Percentiles rank a stretch among this genome's conserved stretches.
Conservation (phyloP, 164 flowering plant genomes). For the Aristolochia californica region DNA sequence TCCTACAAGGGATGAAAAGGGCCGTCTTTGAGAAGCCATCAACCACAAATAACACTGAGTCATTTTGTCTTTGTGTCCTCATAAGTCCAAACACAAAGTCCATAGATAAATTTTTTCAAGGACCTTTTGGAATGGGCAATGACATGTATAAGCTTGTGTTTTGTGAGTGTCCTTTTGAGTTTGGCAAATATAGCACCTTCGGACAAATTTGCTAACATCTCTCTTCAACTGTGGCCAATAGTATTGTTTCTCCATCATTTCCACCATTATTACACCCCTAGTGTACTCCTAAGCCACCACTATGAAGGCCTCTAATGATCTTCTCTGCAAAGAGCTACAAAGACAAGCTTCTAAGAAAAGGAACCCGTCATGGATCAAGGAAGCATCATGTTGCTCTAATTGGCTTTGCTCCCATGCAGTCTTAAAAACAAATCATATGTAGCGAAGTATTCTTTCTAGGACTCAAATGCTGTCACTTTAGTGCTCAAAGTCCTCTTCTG, state of each 20-base stretch:
- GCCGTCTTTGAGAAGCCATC: neutral
- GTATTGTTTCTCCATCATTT: neutral
- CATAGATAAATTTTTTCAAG: neutral
- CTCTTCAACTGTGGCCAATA: no score
- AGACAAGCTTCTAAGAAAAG: neutral
- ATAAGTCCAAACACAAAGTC: neutral
- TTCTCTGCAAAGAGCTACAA: neutral
- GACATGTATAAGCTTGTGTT: slow-evolving; percentile 1
- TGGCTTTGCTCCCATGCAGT: neutral
- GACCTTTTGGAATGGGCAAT: slow-evolving; percentile 5
- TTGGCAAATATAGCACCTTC: no score
- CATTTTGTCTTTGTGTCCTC: neutral
- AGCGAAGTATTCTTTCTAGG: neutral
- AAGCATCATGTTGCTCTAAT: neutral
- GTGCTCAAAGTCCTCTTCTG: neutral
- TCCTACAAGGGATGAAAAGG: neutral
- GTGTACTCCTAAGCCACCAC: neutral
- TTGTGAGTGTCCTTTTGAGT: neutral
- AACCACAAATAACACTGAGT: neutral
- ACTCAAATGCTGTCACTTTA: neutral
- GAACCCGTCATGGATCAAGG: neutral
- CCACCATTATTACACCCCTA: neutral
- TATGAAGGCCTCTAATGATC: neutral
- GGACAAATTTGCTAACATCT: no score
- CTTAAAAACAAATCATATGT: neutral